These are phyloP conservation scores for Megacollybia platyphylla DNA, from an alignment of 1,284 basidiomycete species.

Conservation along the genomic window DNA sequence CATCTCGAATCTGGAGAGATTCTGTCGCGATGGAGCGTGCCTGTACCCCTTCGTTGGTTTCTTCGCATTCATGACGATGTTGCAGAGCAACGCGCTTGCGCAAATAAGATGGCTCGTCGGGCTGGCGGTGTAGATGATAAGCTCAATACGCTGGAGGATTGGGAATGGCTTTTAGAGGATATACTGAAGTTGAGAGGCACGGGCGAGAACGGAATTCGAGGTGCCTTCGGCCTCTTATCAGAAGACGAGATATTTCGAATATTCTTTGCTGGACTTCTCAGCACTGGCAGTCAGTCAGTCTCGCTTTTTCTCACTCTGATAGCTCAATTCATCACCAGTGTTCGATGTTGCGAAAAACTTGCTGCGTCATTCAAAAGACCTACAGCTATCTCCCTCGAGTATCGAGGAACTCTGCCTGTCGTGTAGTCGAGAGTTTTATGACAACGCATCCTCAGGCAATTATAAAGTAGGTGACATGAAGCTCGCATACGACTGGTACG, in stretches of 20 bases:
- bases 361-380: constrained; percentile 39
- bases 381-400: constrained; percentile 34
- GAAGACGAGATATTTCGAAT: constrained; percentile 63
- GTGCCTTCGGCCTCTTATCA: constrained; percentile 71
- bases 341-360: constrained; percentile 68
- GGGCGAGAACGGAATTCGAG: constrained; percentile 46
- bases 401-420: constrained; percentile 73
- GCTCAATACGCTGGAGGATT: constrained; percentile 56
- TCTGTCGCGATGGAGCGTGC: constrained; percentile 74
- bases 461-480: constrained; percentile 91
- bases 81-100: constrained; percentile 70
- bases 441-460: constrained; percentile 85
- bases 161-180: constrained; percentile 79
- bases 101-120: constrained; percentile 74
- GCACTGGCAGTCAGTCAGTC: constrained; percentile 73
- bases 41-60: constrained; percentile 75
- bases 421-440: constrained; percentile 82
- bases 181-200: constrained; percentile 73
- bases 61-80: constrained; percentile 60
- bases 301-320: constrained; percentile 3
- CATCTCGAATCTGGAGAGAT: constrained; percentile 92
- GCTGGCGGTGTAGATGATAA: constrained; percentile 44
- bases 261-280: constrained; percentile 75
- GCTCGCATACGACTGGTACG: constrained; percentile 79
- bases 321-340: constrained; percentile 29